These are phyloP conservation scores for Sugiyamaella boreocaroliniensis DNA, from an alignment of 805 yeast species.

Conservation along the genomic window DNA sequence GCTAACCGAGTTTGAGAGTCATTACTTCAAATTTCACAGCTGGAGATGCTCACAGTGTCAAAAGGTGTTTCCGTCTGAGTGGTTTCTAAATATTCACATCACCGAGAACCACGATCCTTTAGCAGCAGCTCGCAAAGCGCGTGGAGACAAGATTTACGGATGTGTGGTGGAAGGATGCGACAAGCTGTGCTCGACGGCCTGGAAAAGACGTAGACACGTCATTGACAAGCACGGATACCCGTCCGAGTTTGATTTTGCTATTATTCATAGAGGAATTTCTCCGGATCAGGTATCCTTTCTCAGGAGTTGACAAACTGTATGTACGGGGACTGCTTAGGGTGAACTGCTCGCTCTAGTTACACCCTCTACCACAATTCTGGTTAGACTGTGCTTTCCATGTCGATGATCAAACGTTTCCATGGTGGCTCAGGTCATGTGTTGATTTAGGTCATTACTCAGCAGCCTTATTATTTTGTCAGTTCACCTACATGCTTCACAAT, in stretches of 20 bases:
- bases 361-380: no score
- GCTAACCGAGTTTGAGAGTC: slow-evolving; percentile 20
- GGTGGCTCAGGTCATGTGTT: no score
- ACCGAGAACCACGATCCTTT: slow-evolving; percentile 51
- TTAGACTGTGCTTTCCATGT: no score
- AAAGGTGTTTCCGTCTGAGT: slow-evolving; percentile 37
- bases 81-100: slow-evolving; percentile 42
- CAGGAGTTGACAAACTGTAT: neutral
- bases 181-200: slow-evolving; percentile 34
- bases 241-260: slow-evolving; percentile 16
- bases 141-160: slow-evolving; percentile 37
- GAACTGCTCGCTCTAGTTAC: no score
- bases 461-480: no score
- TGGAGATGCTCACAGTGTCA: slow-evolving; percentile 21
- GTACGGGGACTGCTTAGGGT: no score
- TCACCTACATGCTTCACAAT: no score
- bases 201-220: slow-evolving; percentile 42
- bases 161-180: slow-evolving; percentile 43
- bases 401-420: no score
- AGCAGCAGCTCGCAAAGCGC: slow-evolving; percentile 30
- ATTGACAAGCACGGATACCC: slow-evolving; percentile 48
- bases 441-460: no score
- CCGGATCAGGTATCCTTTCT: slow-evolving; percentile 5
- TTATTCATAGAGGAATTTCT: slow-evolving; percentile 10
- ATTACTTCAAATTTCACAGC: slow-evolving; percentile 20